Conservation (phyloP, 108 stramenopile species). For the Skeletonema costatum region DNA sequence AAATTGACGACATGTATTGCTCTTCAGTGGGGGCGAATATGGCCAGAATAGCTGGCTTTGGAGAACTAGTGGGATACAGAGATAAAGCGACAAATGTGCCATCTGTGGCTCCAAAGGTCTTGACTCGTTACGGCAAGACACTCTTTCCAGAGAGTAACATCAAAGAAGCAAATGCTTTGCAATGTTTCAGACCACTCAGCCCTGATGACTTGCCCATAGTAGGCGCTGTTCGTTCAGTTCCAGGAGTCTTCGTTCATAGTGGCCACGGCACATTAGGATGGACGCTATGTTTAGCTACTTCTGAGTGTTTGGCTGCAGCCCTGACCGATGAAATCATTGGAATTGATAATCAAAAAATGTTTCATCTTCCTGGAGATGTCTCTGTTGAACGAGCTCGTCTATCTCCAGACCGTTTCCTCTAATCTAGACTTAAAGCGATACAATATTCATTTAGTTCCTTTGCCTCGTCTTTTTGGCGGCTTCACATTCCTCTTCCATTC, state of each 20-base stretch:
- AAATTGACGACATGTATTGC: constrained; percentile 51
- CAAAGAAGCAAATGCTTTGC: constrained; percentile 23
- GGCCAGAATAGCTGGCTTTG: constrained; percentile 55
- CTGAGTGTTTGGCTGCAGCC: constrained; percentile 53
- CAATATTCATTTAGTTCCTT: neutral
- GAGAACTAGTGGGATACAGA: constrained; percentile 48
- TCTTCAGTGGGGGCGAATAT: constrained; percentile 46
- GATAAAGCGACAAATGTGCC: constrained; percentile 34
- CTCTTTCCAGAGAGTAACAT: constrained; percentile 34
- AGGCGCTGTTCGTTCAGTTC: constrained; percentile 30
- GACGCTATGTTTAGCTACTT: constrained; percentile 53
- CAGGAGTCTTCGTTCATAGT: constrained; percentile 53
- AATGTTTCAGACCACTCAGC: constrained; percentile 56
- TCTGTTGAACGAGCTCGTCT: constrained; percentile 26
- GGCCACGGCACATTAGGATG: constrained; percentile 65
- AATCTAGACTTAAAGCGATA: neutral
- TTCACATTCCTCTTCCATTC: constrained; percentile 42
- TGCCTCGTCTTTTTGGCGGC: constrained; percentile 4
- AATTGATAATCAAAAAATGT: constrained; percentile 1
- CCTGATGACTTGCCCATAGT: constrained; percentile 63
- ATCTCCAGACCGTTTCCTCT: constrained; percentile 36
- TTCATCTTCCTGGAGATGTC: constrained; percentile 29
- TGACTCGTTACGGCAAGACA: constrained; percentile 31
- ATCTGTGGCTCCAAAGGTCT: constrained; percentile 37
- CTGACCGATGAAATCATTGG: constrained; percentile 34